These are phyloP conservation scores for Solanum lycopersicoides DNA, from an alignment of 257 asterid genomes.

Conservation along the genomic window DNA sequence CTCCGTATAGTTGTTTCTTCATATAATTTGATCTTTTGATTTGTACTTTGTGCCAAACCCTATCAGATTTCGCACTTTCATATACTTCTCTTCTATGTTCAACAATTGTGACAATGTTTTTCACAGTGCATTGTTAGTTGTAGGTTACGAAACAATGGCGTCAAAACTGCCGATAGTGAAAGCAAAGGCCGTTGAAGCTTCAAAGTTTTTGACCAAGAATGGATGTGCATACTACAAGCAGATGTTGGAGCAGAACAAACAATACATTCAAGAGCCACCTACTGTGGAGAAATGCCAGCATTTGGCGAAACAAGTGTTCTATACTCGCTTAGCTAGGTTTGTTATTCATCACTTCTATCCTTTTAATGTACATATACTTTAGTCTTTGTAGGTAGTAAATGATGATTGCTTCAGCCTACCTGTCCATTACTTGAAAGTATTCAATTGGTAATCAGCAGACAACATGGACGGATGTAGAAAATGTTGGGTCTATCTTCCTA, in stretches of 20 bases:
- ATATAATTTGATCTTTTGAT: neutral
- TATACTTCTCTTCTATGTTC: neutral
- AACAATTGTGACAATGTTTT: neutral
- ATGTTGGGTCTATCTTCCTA: neutral
- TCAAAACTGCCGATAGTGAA: slow-evolving; percentile 6
- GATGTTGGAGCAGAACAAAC: slow-evolving; percentile 13
- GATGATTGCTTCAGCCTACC: neutral
- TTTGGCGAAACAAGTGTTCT: slow-evolving; percentile 7
- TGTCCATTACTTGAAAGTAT: neutral
- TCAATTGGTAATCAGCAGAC: neutral
- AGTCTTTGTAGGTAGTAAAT: neutral
- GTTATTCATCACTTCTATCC: neutral
- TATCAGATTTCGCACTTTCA: neutral
- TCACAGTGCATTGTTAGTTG: neutral
- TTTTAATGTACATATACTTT: neutral
- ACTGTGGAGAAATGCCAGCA: slow-evolving; percentile 17
- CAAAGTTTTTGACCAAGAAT: slow-evolving; percentile 8
- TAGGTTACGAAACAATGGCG: slow-evolving; percentile 7
- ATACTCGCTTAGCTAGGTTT: slow-evolving; percentile 23
- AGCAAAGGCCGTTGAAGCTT: slow-evolving; percentile 13
- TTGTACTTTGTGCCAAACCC: neutral
- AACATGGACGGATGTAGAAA: neutral
- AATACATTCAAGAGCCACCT: slow-evolving; percentile 16
- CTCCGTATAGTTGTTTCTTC: neutral
- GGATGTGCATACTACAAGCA: slow-evolving; percentile 14